Percentiles rank a stretch among this genome's conserved stretches.
Evolutionary conservation across 2,329 filamentous ascomycete genomes (phyloP).

Genomic region (Talaromyces sp.): DNA sequence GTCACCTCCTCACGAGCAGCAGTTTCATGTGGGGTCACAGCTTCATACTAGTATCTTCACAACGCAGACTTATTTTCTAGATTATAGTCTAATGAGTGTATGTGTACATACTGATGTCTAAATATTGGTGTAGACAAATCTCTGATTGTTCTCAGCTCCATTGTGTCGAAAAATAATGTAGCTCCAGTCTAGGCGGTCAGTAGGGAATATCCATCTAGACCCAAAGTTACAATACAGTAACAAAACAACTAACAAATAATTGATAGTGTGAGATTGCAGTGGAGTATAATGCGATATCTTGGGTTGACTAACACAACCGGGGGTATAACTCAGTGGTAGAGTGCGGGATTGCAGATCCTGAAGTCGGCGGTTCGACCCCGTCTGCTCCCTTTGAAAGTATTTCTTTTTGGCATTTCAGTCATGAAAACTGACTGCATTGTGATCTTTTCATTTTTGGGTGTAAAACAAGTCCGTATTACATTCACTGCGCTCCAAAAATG

Average conservation of each 20-base stretch:
- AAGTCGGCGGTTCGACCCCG: neutral
- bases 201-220: neutral
- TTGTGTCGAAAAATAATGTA: neutral
- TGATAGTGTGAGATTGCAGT: neutral
- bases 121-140: no score
- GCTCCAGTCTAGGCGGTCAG: neutral
- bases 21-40: slow-evolving; percentile 2
- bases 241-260: neutral
- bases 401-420: no score
- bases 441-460: no score
- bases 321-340: slow-evolving; percentile 4
- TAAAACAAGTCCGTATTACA: no score
- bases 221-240: neutral
- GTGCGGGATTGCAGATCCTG: neutral
- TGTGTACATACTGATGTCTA: neutral
- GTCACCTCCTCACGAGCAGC: neutral
- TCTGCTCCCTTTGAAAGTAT: neutral
- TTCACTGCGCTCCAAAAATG: no score
- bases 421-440: no score
- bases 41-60: neutral
- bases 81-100: neutral
- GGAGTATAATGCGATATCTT: no score
- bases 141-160: neutral
- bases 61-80: neutral
- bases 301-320: no score